These are phyloP conservation scores for Wickerhamomyces strasburgensis DNA, from an alignment of 805 yeast species.

Conservation along the genomic window DNA sequence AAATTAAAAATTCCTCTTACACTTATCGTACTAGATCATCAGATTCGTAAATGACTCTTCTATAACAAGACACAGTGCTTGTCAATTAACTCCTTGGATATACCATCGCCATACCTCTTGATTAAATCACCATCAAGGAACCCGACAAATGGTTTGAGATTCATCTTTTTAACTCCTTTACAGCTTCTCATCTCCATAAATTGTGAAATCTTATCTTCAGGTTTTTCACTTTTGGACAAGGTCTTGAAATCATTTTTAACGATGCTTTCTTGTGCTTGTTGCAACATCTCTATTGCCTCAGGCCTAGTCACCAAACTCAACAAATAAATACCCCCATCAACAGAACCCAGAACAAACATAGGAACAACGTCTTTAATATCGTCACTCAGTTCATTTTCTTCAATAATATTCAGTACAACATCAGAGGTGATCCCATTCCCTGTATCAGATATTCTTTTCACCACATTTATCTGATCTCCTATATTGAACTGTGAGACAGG, in stretches of 20 bases:
- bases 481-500: constrained; percentile 17
- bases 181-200: constrained; percentile 5
- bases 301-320: constrained; percentile 14
- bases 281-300: constrained; percentile 1
- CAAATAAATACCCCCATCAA: constrained; percentile 22
- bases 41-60: no score
- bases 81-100: constrained; percentile 5
- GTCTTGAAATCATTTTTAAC: constrained; percentile 6
- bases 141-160: constrained; percentile 2
- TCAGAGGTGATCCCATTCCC: neutral
- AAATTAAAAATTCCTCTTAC: no score
- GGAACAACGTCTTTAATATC: constrained; percentile 13
- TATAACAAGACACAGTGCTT: constrained; percentile 7
- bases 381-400: neutral
- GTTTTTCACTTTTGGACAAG: constrained; percentile 1
- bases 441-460: constrained; percentile 10
- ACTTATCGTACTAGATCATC: no score
- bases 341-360: constrained; percentile 21
- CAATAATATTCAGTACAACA: neutral
- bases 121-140: constrained; percentile 20
- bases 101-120: constrained; percentile 4
- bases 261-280: constrained; percentile 2
- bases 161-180: constrained; percentile 1
- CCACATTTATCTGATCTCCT: constrained; percentile 22
- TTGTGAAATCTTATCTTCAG: constrained; percentile 3